Evolutionary conservation across 208 protist genomes (phyloP), one percentile per base, ranked within the genome.

Genomic region (Trypanosoma avium): DNA sequence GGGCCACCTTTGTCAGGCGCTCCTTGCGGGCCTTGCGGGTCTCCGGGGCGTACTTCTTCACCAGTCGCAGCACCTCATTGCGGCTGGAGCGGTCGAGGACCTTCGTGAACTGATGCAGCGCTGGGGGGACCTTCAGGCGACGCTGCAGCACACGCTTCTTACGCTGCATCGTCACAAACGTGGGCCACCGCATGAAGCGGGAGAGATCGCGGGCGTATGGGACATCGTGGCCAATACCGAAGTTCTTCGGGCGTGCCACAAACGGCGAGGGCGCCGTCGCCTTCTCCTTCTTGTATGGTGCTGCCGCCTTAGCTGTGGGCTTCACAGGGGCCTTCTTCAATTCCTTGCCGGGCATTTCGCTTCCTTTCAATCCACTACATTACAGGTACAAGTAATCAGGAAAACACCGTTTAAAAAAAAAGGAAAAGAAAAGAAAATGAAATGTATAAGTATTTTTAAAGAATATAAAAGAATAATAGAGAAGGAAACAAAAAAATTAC

Each of bases 31-130:
- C 95, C 70, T 93, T 85, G 67, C 81, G 76, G 36, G 95, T 93
- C 66, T 99, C 89, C 62, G 99, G 99, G 52, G 92, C 90, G 82
- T 99, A 99, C 95, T 97, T 99, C 79, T 96, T 98, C 47, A 99
- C 92, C 55, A 98, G 97, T 75, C 97, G 97, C 62, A 93, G 92
- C n/a, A 99, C 80, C 86, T 99, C 98, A 61, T 93, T 92, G 64
- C 88, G 96, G 67, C 90, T 97, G 56, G 86, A 81, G 64, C 97
- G 84, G 78, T 97, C 88, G 36, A 93, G 77, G 61, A 98, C 97
- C 77, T 98, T 90, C 62, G 84, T 88, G 81, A 96, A 93, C 75
- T 94, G 90, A 76, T 94, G 90, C 42, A 93, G 68, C 70, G 90
- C 80, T 55, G 90, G 85, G 19, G 87, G 90, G 54, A 99, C 94